Evolutionary conservation across 1,284 basidiomycete species (phyloP).

Genomic region (Moesziomyces parantarcticus): DNA sequence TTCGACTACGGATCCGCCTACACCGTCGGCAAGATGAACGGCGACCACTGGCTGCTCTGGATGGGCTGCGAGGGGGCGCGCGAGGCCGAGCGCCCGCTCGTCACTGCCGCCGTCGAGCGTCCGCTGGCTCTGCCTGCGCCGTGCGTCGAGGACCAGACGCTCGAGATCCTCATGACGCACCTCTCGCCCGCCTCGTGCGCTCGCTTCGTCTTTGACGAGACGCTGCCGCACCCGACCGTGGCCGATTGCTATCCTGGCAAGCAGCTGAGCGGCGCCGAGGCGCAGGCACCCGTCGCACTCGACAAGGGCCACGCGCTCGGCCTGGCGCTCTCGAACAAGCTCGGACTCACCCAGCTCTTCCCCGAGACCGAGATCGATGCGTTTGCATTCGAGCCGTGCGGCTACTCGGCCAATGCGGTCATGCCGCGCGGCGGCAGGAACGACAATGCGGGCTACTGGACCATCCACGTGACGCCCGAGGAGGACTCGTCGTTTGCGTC

Average conservation of each 20-base stretch:
- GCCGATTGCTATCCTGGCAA: constrained; percentile 47
- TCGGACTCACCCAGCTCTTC: constrained; percentile 88
- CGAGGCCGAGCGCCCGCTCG: constrained; percentile 58
- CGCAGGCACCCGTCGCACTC: constrained; percentile 13
- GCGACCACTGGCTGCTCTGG: constrained; percentile 98
- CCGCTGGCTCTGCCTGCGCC: constrained; percentile 49
- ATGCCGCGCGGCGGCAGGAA: constrained; percentile 45
- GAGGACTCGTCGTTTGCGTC: constrained; percentile 96
- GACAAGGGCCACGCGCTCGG: constrained; percentile 74
- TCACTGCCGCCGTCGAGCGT: constrained; percentile 31
- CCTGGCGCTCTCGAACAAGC: constrained; percentile 75
- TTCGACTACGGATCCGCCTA: constrained; percentile 88
- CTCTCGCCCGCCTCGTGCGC: constrained; percentile 80
- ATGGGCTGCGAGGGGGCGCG: constrained; percentile 60
- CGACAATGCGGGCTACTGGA: constrained; percentile 78
- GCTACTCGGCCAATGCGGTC: constrained; percentile 94
- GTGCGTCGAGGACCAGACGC: constrained; percentile 79
- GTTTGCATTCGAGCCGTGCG: constrained; percentile 94
- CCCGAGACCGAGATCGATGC: constrained; percentile 87
- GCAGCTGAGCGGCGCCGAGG: constrained; percentile 12
- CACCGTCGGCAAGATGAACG: constrained; percentile 96
- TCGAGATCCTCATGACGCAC: constrained; percentile 98
- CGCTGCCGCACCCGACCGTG: constrained; percentile 34
- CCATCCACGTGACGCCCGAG: constrained; percentile 98
- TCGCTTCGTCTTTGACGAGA: constrained; percentile 78